Percentiles rank a stretch among this genome's conserved stretches.
Evolutionary conservation across 257 asterid genomes (phyloP).

Genomic region (Thymus mandschuricus): DNA sequence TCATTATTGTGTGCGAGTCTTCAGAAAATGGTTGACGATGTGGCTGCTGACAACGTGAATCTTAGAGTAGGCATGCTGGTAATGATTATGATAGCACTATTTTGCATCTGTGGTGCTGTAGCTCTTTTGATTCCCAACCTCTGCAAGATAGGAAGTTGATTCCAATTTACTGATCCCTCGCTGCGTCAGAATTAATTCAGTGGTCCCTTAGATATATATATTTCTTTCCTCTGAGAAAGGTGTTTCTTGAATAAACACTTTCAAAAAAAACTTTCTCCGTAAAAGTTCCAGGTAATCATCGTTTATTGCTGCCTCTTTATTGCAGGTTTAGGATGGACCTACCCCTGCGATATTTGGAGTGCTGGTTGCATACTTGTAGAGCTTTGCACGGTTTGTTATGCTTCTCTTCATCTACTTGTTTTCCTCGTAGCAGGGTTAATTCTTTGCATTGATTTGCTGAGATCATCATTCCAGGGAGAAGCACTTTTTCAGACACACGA

Average conservation of each 20-base stretch:
- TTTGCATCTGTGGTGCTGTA: too few species aligned
- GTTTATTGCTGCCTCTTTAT: constrained; percentile 21
- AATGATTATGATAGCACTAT: not conserved
- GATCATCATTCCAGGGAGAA: constrained; percentile 43
- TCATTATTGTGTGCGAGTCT: not conserved
- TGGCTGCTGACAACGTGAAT: not conserved
- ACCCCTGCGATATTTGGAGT: constrained; percentile 64
- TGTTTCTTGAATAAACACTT: not conserved
- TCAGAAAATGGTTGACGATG: not conserved
- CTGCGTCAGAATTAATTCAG: too few species aligned
- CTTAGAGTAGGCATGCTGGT: not conserved
- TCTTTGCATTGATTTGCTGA: constrained; percentile 22
- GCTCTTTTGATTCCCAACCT: too few species aligned
- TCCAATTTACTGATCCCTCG: too few species aligned
- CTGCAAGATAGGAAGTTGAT: too few species aligned
- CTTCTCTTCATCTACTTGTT: constrained; percentile 22
- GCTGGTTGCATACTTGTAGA: constrained; percentile 60
- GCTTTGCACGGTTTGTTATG: constrained; percentile 53
- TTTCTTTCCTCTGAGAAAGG: too few species aligned
- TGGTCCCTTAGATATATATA: too few species aligned
- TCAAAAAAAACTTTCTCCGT: not conserved
- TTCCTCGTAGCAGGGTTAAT: not conserved
- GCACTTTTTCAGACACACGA: constrained; percentile 57
- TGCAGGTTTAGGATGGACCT: constrained; percentile 62
- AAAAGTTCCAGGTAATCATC: constrained; percentile 8